Evolutionary conservation across 75 land plant species (phyloP), one percentile per base, ranked within the genome.

Genomic region (Picea sitchensis): DNA sequence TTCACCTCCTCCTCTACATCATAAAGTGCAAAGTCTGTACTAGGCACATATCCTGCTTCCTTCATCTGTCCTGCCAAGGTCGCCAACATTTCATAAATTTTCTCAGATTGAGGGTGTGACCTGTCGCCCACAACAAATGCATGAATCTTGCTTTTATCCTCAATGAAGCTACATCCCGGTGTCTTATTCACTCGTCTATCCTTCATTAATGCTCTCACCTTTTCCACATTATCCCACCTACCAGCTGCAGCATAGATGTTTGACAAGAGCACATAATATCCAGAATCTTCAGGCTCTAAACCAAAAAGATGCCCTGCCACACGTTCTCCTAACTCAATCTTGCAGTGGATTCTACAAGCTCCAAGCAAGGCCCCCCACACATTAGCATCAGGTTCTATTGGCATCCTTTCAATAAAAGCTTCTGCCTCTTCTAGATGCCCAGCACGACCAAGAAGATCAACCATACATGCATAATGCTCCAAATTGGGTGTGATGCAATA

Each of bases 401-500:
- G 57, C 58, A 65, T 36, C 32, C 21, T 56, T 41, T 77, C 36
- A 6, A 82, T 78, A 2, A 81, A 76, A 34, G 21, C 23, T 41
- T 60, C 58, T 59, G 81, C 81, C 41, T 65, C 83, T 23, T 65
- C 59, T 17, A 82, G 36, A n/a, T 78, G 69, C 17, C 80, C 80
- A 36, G 83, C 72, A n/a, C 81, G 82, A 38, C 81, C 83, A 41
- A 82, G 58, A 18, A 82, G 80, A 41, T 82, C 83, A 23, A 82
- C 81, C 83, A 82, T 82, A 38, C 83, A 82, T 21, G 81, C 73
- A 58, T 26, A 77, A 68, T 64, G 82, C n/a, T 77, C 72, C 65
- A 56, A 57, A 26, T 9, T 65, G 38, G 81, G 81, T 18, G 21
- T 31, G 6, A 78, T 58, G 34, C 73, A 30, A 57, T 44, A 57